These are phyloP conservation scores for Pythium biforme DNA, from an alignment of 352 stramenopile species.

Conservation along the genomic window DNA sequence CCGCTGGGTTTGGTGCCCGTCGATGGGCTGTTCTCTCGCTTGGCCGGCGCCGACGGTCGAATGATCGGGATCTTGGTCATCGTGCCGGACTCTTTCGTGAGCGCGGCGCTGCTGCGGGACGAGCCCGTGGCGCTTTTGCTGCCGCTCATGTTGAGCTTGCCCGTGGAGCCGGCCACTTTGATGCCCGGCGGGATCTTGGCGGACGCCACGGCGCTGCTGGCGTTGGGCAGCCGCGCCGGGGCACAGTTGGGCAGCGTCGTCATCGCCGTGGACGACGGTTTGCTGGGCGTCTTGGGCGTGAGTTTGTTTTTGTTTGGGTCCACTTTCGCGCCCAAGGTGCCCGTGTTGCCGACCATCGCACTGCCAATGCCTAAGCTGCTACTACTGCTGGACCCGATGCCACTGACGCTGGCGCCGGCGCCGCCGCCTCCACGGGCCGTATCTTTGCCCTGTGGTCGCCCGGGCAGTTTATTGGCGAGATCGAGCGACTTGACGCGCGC, in stretches of 20 bases:
- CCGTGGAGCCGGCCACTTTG: constrained; percentile 50
- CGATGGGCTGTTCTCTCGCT: constrained; percentile 64
- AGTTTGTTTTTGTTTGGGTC: constrained; percentile 44
- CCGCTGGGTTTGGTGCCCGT: constrained; percentile 43
- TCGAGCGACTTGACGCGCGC: constrained; percentile 83
- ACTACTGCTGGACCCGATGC: constrained; percentile 1
- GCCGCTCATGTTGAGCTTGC: constrained; percentile 41
- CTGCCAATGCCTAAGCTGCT: background rate
- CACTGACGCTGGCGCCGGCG: constrained; percentile 6
- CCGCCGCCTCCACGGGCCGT: constrained; percentile 25
- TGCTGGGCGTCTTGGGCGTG: constrained; percentile 45
- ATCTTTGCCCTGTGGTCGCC: constrained; percentile 52
- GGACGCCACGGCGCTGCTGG: background rate
- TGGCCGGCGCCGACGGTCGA: constrained; percentile 55
- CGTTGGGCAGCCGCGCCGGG: constrained; percentile 39
- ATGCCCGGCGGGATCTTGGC: constrained; percentile 52
- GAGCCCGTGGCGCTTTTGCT: constrained; percentile 39
- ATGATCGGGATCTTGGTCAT: constrained; percentile 83
- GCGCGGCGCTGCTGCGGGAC: constrained; percentile 34
- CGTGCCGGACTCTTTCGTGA: constrained; percentile 42
- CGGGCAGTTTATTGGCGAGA: constrained; percentile 66
- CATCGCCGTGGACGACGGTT: constrained; percentile 37
- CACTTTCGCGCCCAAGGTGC: constrained; percentile 32
- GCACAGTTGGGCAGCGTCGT: constrained; percentile 71
- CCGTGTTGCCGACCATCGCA: constrained; percentile 16